phyloP scores from a whole-genome alignment of 768 basidiomycete genomes.

The Tephrocybe sp. region DNA sequence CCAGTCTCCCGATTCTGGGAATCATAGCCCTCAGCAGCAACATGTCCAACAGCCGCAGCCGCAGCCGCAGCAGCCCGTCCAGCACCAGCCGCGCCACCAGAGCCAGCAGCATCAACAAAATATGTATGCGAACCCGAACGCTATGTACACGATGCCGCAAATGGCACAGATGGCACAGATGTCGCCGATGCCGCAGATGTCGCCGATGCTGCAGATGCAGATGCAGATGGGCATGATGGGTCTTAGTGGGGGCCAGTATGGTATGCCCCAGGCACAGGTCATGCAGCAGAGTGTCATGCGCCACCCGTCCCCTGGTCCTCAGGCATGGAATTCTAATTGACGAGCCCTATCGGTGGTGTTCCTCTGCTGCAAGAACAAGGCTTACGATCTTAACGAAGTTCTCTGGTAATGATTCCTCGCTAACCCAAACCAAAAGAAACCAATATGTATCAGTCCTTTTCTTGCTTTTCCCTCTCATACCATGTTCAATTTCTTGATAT shows the following conservation, averaged over 20 bases:
- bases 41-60: slow-evolving; percentile 35
- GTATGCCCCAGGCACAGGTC: slow-evolving; percentile 60
- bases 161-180: slow-evolving; percentile 63
- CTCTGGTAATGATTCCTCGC: not conserved
- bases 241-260: slow-evolving; percentile 49
- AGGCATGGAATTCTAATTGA: slow-evolving; percentile 31
- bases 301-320: slow-evolving; percentile 47
- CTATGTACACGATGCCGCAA: slow-evolving; percentile 56
- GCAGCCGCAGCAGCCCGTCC: slow-evolving; percentile 34
- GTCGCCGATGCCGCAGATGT: slow-evolving; percentile 59
- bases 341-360: too few relatives aligned
- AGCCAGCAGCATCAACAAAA: slow-evolving; percentile 43
- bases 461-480: slow-evolving; percentile 19
- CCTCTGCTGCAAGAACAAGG: not conserved
- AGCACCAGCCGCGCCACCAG: slow-evolving; percentile 33
- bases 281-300: slow-evolving; percentile 88
- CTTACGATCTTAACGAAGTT: slow-evolving; percentile 8
- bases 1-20: slow-evolving; percentile 32
- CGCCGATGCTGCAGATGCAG: slow-evolving; percentile 63
- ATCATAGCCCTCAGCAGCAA: slow-evolving; percentile 42
- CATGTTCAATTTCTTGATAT: slow-evolving; percentile 11
- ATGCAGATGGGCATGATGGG: slow-evolving; percentile 54
- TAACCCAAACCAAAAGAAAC: not conserved
- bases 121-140: slow-evolving; percentile 51
- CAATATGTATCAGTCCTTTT: slow-evolving; percentile 2